Percentiles rank a stretch among this genome's conserved stretches.
Evolutionary conservation across 2,329 filamentous ascomycete species (phyloP).

Genomic region (Chaetomium sp.): DNA sequence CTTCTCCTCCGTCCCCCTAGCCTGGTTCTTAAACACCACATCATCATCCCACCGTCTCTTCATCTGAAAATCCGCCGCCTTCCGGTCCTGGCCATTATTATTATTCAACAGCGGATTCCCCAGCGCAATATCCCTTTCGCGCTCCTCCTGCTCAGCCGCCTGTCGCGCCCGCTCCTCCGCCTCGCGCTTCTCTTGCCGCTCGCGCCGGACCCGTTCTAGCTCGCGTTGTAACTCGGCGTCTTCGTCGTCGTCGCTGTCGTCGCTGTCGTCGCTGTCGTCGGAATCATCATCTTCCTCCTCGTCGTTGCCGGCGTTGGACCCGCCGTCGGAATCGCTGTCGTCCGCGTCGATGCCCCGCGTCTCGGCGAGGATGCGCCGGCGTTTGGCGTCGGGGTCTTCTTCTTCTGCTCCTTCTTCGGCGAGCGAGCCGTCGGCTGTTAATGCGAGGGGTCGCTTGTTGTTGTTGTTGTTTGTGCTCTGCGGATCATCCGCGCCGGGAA

Average conservation of each 20-base stretch:
- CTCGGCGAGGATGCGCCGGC: constrained; percentile 80
- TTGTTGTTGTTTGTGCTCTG: constrained; percentile 30
- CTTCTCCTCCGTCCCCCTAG: constrained; percentile 86
- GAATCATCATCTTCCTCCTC: constrained; percentile 62
- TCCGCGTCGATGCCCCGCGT: constrained; percentile 82
- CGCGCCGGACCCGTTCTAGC: constrained; percentile 85
- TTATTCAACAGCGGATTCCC: constrained; percentile 88
- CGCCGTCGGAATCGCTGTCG: constrained; percentile 41
- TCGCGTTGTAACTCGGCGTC: constrained; percentile 87
- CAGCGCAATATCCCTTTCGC: constrained; percentile 80
- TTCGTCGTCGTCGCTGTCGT: constrained; percentile 58
- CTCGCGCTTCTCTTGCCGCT: constrained; percentile 74
- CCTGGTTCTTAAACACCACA: constrained; percentile 98
- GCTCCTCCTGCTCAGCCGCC: constrained; percentile 73
- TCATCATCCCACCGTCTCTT: constrained; percentile 97
- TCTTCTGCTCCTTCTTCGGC: constrained; percentile 32
- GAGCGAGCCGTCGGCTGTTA: constrained; percentile 33
- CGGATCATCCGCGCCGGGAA: constrained; percentile 38
- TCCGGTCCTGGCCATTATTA: neutral
- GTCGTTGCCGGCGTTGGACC: constrained; percentile 61
- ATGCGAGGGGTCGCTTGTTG: constrained; percentile 60
- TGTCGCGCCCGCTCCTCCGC: constrained; percentile 73
- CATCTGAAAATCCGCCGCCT: constrained; percentile 71
- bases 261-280: constrained; percentile 35
- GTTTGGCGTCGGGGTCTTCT: constrained; percentile 73